Evolutionary conservation across 768 basidiomycete genomes (phyloP).

Genomic region (Tephrocybe rancida): DNA sequence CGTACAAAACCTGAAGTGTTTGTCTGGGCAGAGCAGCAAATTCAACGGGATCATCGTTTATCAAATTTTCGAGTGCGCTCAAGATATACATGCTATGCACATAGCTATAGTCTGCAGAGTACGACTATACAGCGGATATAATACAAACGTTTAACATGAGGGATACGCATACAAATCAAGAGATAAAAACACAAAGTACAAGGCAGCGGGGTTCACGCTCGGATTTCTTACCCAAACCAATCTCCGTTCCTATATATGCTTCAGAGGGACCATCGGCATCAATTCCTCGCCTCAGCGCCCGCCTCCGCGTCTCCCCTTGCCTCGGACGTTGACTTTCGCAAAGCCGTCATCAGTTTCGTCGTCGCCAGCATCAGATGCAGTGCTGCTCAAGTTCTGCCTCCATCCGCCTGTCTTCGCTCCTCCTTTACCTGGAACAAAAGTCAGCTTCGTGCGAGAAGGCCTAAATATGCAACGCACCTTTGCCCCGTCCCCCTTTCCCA

Average conservation of each 20-base stretch:
- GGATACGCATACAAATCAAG: not conserved
- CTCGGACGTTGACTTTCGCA: slow-evolving; percentile 4
- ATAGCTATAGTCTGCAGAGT: not conserved
- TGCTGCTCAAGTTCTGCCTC: slow-evolving; percentile 11
- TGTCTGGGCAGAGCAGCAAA: too few species aligned
- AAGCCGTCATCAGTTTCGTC: slow-evolving; percentile 8
- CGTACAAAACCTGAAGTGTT: too few species aligned
- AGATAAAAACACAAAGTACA: not conserved
- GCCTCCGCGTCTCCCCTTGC: slow-evolving; percentile 1
- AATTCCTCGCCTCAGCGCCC: slow-evolving; percentile 1
- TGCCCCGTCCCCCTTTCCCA: not conserved
- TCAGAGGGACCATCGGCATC: not conserved
- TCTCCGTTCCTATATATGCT: not conserved
- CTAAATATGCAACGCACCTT: not conserved
- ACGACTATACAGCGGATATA: not conserved
- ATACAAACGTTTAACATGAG: not conserved
- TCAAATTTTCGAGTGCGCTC: too few species aligned
- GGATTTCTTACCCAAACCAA: not conserved
- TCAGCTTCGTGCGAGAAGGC: not conserved
- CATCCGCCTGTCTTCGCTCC: slow-evolving; percentile 8
- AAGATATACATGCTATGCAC: not conserved
- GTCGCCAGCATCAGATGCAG: slow-evolving; percentile 3
- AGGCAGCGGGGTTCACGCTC: not conserved
- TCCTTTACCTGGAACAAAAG: not conserved
- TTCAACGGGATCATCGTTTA: too few species aligned